phyloP scores from a whole-genome alignment of 768 basidiomycete genomes.

The Sarcodon aspratus region DNA sequence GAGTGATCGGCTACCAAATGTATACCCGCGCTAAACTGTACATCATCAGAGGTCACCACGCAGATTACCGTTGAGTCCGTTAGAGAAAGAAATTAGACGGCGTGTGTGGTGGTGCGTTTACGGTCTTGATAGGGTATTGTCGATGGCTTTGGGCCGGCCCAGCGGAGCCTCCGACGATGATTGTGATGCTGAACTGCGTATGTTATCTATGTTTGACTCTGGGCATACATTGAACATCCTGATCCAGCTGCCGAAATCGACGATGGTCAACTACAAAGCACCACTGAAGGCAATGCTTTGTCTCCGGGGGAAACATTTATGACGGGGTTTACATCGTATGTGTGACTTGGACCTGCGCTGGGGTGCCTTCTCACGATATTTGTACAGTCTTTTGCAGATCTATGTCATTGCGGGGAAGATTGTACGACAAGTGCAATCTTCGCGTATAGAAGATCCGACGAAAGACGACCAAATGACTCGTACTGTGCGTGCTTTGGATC shows the following conservation, averaged over 20 bases:
- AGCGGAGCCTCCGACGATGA: slow-evolving; percentile 11
- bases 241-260: slow-evolving; percentile 8
- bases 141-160: slow-evolving; percentile 11
- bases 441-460: slow-evolving; percentile 6
- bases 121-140: slow-evolving; percentile 10
- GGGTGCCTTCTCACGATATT: neutral
- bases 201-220: neutral
- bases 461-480: slow-evolving; percentile 3
- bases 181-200: slow-evolving; percentile 10
- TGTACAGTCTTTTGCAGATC: slow-evolving; percentile 7
- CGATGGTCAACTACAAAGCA: slow-evolving; percentile 6
- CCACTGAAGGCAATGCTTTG: slow-evolving; percentile 3
- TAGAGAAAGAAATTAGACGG: slow-evolving; percentile 10
- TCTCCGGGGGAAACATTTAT: slow-evolving; percentile 3
- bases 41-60: slow-evolving; percentile 5
- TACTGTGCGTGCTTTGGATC: slow-evolving; percentile 3
- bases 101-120: slow-evolving; percentile 14
- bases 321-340: slow-evolving; percentile 11
- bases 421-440: slow-evolving; percentile 8
- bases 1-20: neutral
- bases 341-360: neutral
- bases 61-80: slow-evolving; percentile 3
- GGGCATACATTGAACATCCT: neutral
- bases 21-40: neutral
- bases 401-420: slow-evolving; percentile 10